Conservation (phyloP, 1,139 yeast species). For the Kurtzmaniella quercitrusa region DNA sequence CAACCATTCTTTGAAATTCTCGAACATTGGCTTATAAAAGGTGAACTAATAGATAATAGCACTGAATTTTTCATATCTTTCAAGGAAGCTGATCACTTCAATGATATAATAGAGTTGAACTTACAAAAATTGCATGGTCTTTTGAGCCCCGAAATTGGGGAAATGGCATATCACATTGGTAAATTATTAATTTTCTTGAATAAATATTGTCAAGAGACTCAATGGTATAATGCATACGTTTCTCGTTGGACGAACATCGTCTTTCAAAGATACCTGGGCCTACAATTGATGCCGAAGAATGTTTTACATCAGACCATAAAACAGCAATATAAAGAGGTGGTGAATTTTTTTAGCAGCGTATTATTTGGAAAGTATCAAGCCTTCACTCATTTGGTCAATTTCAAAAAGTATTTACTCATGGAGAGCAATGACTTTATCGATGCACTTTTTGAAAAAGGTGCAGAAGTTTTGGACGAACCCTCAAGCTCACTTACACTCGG, state of each 20-base stretch:
- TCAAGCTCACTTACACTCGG: conserved; percentile 62
- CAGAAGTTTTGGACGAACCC: conserved; percentile 53
- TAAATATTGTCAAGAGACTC: conserved; percentile 49
- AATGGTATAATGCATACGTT: conserved; percentile 36
- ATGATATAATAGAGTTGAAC: conserved; percentile 31
- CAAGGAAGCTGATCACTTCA: conserved; percentile 28
- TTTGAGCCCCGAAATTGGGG: conserved; percentile 42
- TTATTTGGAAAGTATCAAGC: conserved; percentile 50
- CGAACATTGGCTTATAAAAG: conserved; percentile 66
- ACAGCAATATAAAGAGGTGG: conserved; percentile 54
- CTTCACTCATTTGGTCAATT: conserved; percentile 52
- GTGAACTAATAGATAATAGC: conserved; percentile 53
- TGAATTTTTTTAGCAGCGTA: conserved; percentile 48
- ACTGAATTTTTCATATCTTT: conserved; percentile 59
- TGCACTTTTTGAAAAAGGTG: conserved; percentile 55
- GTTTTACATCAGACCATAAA: conserved; percentile 33
- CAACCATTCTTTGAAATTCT: conserved; percentile 63
- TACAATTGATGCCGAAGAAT: conserved; percentile 28
- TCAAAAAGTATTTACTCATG: conserved; percentile 67
- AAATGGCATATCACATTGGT: conserved; percentile 70
- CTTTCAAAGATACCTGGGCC: conserved; percentile 17
- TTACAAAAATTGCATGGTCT: conserved; percentile 57
- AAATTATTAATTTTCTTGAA: conserved; percentile 69
- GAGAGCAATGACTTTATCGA: conserved; percentile 78
- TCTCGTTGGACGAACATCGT: conserved; percentile 33